Evolutionary conservation across 1,284 basidiomycete genomes (phyloP), one percentile per base, ranked within the genome.

Genomic region (Malassezia brasiliensis): DNA sequence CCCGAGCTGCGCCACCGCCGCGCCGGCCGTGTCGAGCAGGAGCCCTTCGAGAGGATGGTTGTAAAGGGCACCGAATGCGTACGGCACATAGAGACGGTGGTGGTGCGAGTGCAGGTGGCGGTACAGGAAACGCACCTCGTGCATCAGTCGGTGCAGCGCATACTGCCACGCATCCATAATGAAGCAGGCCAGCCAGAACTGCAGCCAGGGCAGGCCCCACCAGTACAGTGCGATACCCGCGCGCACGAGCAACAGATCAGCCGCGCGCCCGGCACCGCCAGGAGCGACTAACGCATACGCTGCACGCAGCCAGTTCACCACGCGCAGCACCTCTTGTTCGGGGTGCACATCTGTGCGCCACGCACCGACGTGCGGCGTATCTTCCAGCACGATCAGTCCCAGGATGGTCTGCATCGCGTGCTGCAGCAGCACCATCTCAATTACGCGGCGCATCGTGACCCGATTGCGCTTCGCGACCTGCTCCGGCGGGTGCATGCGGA

Each of bases 151-250:
- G 75, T 99, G 93, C 37, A 90, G 80, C 77, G 89, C 89, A 77
- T 98, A 99, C 77, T 99, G 90, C 90, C 90, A 96, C 32, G 91
- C 90, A 77, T 99, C 93, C 71, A 98, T 86, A 60, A 93, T 76
- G 75, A 94, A 87, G 79, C 91, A 86, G 25, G 88, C 90, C 41
- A 83, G 78, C 12, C 87, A 67, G 53, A 94, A 80, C 77, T 91
- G 90, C 2, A 80, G 69, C 3, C 77, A 67, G 0, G 94, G 94
- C 10, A 93, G 83, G 17, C 79, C 84, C 90, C 91, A 98, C 94
- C 94, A 99, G 76, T 98, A 98, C 17, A 84, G 65, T 74, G 81
- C 83, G 72, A 85, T 82, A 19, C 85, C 81, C 14, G 83, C 56
- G 9, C 78, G 75, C 5, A 79, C 78, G 11, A 86, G 83, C 30